A percentile compares a stretch with the other conserved stretches of the same genome.
phyloP scores from a whole-genome alignment of 371 early-diverging fungal genomes.

The Rhizopus sp. region DNA sequence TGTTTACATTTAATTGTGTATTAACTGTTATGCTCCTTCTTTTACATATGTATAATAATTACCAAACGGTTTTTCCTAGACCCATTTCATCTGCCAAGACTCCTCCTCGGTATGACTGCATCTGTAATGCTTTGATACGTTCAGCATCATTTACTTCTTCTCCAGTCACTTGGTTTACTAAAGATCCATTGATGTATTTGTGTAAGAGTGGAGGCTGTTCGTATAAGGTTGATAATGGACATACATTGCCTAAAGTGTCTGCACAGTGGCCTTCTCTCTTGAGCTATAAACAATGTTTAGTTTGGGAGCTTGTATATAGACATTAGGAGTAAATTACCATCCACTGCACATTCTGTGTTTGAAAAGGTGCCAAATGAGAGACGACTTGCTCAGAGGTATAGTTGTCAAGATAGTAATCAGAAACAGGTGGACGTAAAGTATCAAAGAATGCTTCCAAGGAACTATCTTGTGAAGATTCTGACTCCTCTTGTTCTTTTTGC shows the following conservation, averaged over 20 bases:
- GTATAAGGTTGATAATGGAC: constrained; percentile 4
- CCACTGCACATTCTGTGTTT: constrained; percentile 43
- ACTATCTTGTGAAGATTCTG: not conserved
- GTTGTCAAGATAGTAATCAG: not conserved
- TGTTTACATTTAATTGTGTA: constrained; percentile 13
- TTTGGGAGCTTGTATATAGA: not conserved
- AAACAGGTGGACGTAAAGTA: constrained; percentile 32
- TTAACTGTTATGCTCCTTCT: not conserved
- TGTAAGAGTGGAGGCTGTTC: constrained; percentile 2
- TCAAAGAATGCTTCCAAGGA: constrained; percentile 27
- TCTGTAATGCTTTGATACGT: not conserved
- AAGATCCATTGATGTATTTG: not conserved
- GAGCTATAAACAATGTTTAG: not conserved
- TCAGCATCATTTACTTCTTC: not conserved
- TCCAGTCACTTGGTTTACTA: not conserved
- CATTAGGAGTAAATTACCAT: constrained; percentile 23
- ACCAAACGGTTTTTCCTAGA: constrained; percentile 93
- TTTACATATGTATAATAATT: not conserved
- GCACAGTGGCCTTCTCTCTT: constrained; percentile 26
- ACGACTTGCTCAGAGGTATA: constrained; percentile 17
- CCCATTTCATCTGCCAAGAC: constrained; percentile 98
- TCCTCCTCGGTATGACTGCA: constrained; percentile 46
- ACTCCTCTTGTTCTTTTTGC: not conserved
- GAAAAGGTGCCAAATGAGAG: constrained; percentile 35
- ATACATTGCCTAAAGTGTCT: not conserved